Evolutionary conservation across 257 asterid species (phyloP), one percentile per base, ranked within the genome.

Genomic region (Eustoma russellianum): DNA sequence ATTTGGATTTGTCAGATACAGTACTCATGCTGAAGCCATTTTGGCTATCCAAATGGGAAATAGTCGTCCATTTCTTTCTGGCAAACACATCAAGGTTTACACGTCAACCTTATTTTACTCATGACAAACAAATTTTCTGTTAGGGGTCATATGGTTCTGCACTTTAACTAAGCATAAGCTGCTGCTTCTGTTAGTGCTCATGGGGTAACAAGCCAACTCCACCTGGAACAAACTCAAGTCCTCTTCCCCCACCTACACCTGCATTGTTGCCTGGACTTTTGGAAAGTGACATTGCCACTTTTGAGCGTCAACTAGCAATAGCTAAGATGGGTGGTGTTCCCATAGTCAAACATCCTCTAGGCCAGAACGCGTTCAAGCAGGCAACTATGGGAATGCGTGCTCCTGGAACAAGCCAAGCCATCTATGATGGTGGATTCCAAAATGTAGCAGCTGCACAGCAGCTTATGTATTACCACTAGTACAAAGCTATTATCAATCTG

Each of bases 201-300:
- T 90, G 96, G 97, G 97, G 96, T 16, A 90, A 74, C 93, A 90
- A 90, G 74, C 98, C 98, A 30, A 90, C 98, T 59, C 94, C 96
- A 47, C 73, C 86, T 0, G 96, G 98, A 57, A 83, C 96, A 9
- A 60, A 75, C 66, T 90, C 96, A 6, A 90, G 83, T 64, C 95
- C 98, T 1, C 95, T 84, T 18, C 96, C 96, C 7, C 90, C 90
- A 28, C 98, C 98, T 2, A 85, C 74, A 46, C 86, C 88, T 0
- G 79, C 77, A 17, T 61, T 77, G 34, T 18, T 82, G 60, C 74
- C 81, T 1, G 83, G 84, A 53, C 56, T 84, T 59, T 77, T 83
- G 6, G 80, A 95, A 2, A 67, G 80, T 0, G 93, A 87, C 54
- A 67, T 91, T 18, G 56, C 84, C 70, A 83, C 79, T 5, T 91